Evolutionary conservation across 1,139 yeast genomes (phyloP).

Genomic region (Yamadazyma epiphylla): DNA sequence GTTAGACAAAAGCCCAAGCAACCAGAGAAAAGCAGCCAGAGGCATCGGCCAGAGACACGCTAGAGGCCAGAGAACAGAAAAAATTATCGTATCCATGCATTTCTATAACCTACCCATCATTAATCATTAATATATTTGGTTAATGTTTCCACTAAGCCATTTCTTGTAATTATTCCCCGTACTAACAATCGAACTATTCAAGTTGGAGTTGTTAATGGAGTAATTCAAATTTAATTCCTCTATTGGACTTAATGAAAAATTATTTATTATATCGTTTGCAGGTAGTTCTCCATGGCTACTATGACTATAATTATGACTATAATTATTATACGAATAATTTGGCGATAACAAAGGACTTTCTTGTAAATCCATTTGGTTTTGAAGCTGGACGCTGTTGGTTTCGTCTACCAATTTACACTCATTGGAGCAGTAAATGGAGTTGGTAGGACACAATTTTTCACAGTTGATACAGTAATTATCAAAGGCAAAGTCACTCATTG

Average conservation of each 20-base stretch:
- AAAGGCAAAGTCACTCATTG: constrained; percentile 27
- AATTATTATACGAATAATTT: constrained; percentile 3
- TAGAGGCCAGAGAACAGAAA: too few relatives aligned
- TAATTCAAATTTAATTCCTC: constrained; percentile 13
- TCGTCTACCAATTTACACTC: constrained; percentile 50
- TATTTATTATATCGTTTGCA: constrained; percentile 3
- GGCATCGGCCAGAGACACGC: too few relatives aligned
- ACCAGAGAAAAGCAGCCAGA: too few relatives aligned
- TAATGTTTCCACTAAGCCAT: constrained; percentile 9
- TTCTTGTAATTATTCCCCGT: constrained; percentile 7
- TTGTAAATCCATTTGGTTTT: constrained; percentile 4
- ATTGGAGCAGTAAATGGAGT: constrained; percentile 58
- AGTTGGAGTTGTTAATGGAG: background rate
- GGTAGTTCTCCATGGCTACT: background rate
- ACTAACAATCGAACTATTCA: constrained; percentile 1
- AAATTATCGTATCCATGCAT: too few relatives aligned
- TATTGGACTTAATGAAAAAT: constrained; percentile 9
- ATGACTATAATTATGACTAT: constrained; percentile 4
- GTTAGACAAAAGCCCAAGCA: too few relatives aligned
- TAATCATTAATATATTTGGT: background rate
- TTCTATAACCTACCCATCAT: background rate
- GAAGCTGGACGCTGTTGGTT: constrained; percentile 9
- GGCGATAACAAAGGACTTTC: constrained; percentile 13
- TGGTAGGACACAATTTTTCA: constrained; percentile 53
- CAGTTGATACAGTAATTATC: constrained; percentile 67